Evolutionary conservation across 2,329 filamentous ascomycete species (phyloP), one percentile per base, ranked within the genome.

Genomic region (Fusarium verticillioides): DNA sequence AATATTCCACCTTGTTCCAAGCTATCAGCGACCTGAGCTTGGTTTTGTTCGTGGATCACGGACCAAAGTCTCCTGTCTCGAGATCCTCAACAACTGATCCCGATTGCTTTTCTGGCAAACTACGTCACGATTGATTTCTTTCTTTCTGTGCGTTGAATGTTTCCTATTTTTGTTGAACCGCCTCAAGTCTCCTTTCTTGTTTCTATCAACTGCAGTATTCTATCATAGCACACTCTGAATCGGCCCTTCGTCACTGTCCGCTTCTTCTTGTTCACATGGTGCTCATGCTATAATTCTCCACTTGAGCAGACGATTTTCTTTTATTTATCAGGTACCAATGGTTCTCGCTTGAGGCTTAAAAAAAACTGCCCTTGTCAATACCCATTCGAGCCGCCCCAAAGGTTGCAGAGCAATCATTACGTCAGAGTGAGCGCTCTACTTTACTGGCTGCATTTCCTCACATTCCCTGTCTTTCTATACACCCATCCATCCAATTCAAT

Each of bases 1-100:
- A 47, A 15, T 60, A 28, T 46, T 52, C 49, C 30, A 62, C 47
- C 62, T 61, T 46, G 60, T 60, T 72, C 69, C 58, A 62, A 67
- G 54, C 62, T 57, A 67, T 67, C 40, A 52, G 56, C 44, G 56
- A 49, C 54, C 52, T 57, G 61, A 52, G 39, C 52, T 70, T 61
- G 54, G 39, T 50, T 47, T 68, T 68, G 13, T 49, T 52, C 64
- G 44, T 69, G 61, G 65, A 71, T 66, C 69, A 64, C 76, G 76
- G 76, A 78, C 76, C 74, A 78, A 78, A 78, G 36, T 65, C 76
- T 78, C 76, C 76, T 75, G 61, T 66, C 40, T 72, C n/a, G 37
- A 61, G 60, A 57, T 73, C 50, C 46, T 66, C 62, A 71, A 56
- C 66, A 58, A 70, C 59, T 40, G 42, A 62, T 64, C 67, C 52